Evolutionary conservation across 352 stramenopile species (phyloP), one percentile per base, ranked within the genome.

Genomic region (Pythium insidiosum): DNA sequence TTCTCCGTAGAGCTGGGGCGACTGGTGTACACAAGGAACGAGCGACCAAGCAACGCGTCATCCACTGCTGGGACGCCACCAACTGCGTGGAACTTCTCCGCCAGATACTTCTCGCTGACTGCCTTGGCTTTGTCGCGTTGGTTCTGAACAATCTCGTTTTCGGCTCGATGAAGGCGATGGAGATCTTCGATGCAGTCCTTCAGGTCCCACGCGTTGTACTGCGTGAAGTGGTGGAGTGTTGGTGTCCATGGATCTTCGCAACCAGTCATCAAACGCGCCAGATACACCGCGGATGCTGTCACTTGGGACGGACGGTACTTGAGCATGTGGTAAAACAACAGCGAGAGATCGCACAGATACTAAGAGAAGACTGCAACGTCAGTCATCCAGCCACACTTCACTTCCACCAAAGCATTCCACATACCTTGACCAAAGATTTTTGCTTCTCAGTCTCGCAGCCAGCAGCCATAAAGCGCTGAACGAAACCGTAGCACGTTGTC

Each of bases 31-130:
- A 21, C 43, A 63, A 44, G 43, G 42, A 88, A 84, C 3, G 73
- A 85, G 29, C 80, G 50, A 47, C 69, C 57, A 6, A 85, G 45
- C 46, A 58, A 51, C 4, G 43, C 43, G 21, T 81, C 61, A 30
- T 71, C 63, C 3, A 71, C 66, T 4, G 70, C 58, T 20, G 68
- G 46, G 33, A 81, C 64, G 25, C 62, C 59, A 33, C 73, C 85
- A 7, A 66, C 73, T 22, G 58, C 50, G 25, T 73, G 58, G 42
- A 84, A 84, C 43, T 86, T 86, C 18, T 86, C 73, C 4, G 55
- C 56, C 38, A 85, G 39, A 41, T 86, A 91, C 53, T 91, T 91
- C 51, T 91, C 79, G 38, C 73, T 91, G 40, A 91, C 67, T 10
- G 79, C 79, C 48, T 88, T 88, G 12, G 70, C 78, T 56, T 88